A percentile compares a stretch with the other conserved stretches of the same genome.
Conservation (phyloP, 176 grass and related monocot genomes). For the Phragmites australis region DNA sequence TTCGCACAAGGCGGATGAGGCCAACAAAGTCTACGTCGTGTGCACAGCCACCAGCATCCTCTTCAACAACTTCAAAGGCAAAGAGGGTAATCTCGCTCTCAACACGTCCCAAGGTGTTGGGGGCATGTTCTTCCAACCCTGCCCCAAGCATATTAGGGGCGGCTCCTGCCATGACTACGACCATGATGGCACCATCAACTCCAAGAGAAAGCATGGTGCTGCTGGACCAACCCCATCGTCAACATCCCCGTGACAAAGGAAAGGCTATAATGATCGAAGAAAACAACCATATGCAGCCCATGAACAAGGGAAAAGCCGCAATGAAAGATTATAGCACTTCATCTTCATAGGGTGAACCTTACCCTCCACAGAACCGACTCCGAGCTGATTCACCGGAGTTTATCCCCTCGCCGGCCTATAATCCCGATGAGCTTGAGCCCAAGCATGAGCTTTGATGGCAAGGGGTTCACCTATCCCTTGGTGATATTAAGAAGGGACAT, state of each 20-base stretch:
- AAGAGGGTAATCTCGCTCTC: background rate
- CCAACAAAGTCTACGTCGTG: background rate
- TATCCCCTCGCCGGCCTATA: background rate
- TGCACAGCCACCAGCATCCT: background rate
- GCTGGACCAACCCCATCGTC: background rate
- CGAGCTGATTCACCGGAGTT: background rate
- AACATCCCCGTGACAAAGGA: background rate
- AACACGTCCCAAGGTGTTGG: background rate
- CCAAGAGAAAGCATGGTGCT: no score
- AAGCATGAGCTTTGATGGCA: background rate
- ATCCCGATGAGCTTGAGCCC: background rate
- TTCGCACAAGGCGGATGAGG: background rate
- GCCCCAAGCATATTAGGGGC: background rate
- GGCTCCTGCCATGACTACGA: background rate
- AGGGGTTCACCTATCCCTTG: background rate
- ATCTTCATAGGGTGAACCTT: background rate
- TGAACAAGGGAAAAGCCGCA: background rate
- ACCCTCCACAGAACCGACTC: background rate
- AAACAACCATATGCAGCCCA: rapidly evolving
- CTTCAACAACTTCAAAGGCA: background rate
- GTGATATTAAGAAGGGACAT: background rate
- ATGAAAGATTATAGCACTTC: background rate
- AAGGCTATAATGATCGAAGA: background rate
- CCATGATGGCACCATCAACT: background rate
- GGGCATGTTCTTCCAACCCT: background rate